Evolutionary conservation across 148 eudicot species (phyloP).

Genomic region (Linanthus parryae): DNA sequence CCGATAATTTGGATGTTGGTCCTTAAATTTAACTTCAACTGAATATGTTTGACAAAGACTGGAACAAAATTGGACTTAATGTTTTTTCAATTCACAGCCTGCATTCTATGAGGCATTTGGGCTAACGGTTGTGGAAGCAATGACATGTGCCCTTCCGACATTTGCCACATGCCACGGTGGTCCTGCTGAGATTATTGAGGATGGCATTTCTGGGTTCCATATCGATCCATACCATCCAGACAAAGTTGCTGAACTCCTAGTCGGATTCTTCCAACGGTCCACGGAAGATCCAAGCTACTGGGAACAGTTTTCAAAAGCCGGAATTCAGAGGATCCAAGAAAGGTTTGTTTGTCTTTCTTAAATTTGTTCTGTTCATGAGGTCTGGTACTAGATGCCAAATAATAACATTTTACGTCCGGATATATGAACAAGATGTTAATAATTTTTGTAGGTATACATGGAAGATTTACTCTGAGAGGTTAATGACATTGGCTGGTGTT

Average conservation of each 20-base stretch:
- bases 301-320: constrained; percentile 54
- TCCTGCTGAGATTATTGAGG: constrained; percentile 87
- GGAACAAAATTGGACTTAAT: too few species aligned
- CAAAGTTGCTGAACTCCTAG: constrained; percentile 49
- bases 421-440: too few species aligned
- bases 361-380: too few species aligned
- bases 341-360: constrained; percentile 62
- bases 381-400: too few species aligned
- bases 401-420: too few species aligned
- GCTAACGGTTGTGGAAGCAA: constrained; percentile 96
- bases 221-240: constrained; percentile 96
- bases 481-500: constrained; percentile 97
- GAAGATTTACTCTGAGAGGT: constrained; percentile 92
- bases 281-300: constrained; percentile 57
- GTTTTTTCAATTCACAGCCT: constrained; percentile 34
- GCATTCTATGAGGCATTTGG: constrained; percentile 98
- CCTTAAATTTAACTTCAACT: too few species aligned
- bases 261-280: constrained; percentile 52
- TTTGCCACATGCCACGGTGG: constrained; percentile 99
- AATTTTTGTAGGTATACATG: constrained; percentile 87
- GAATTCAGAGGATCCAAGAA: constrained; percentile 67
- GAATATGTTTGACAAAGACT: too few species aligned
- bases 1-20: too few species aligned
- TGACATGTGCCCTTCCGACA: constrained; percentile 95
- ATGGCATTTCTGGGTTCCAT: constrained; percentile 85